Evolutionary conservation across 1,284 basidiomycete species (phyloP).

Genomic region (Leccinum griseonigrum): DNA sequence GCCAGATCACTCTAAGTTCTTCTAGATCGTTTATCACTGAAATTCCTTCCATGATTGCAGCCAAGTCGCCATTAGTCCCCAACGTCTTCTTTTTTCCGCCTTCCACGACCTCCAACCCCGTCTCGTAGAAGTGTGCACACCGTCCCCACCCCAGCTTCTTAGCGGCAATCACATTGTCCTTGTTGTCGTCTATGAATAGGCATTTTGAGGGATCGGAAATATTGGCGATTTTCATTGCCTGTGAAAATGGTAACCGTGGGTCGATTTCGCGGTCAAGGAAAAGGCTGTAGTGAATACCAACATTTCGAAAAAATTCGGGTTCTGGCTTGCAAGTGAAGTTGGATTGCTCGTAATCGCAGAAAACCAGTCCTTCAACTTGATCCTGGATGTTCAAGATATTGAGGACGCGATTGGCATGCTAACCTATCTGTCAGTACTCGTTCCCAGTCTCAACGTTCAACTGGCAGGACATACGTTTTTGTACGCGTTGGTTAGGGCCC

Average conservation of each 20-base stretch:
- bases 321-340: slow-evolving; percentile 86
- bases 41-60: slow-evolving; percentile 41
- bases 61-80: slow-evolving; percentile 38
- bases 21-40: slow-evolving; percentile 52
- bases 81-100: slow-evolving; percentile 58
- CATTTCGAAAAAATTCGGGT: slow-evolving; percentile 62
- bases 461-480: slow-evolving; percentile 51
- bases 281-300: slow-evolving; percentile 25
- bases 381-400: slow-evolving; percentile 72
- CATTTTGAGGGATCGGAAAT: slow-evolving; percentile 64
- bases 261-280: slow-evolving; percentile 5
- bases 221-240: slow-evolving; percentile 65
- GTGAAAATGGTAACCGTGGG: not conserved
- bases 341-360: slow-evolving; percentile 72
- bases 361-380: slow-evolving; percentile 78
- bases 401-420: slow-evolving; percentile 84
- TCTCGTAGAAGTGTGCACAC: slow-evolving; percentile 73
- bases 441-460: not conserved
- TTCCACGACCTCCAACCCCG: slow-evolving; percentile 58
- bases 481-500: slow-evolving; percentile 83
- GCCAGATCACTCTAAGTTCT: slow-evolving; percentile 66
- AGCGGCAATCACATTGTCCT: slow-evolving; percentile 65
- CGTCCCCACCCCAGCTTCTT: slow-evolving; percentile 64
- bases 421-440: slow-evolving; percentile 9
- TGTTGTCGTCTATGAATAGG: slow-evolving; percentile 75